A percentile compares a stretch with the other conserved stretches of the same genome.
Evolutionary conservation across 805 yeast species (phyloP).

Genomic region (Cephaloascus fragrans): DNA sequence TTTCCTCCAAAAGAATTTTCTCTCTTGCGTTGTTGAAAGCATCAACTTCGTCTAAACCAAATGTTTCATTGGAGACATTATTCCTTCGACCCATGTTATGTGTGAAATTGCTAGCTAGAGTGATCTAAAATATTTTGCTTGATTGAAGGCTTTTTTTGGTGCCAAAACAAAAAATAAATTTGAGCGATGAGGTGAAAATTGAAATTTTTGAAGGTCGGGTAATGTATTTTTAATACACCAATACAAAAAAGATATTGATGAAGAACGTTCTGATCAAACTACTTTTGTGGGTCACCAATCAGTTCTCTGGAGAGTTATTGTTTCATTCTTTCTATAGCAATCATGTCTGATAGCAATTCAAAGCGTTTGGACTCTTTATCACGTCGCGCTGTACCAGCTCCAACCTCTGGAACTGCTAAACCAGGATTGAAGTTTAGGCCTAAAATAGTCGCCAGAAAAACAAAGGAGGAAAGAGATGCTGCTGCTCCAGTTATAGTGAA

Average conservation of each 20-base stretch:
- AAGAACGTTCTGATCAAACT: too few relatives aligned
- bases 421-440: slow-evolving; percentile 73
- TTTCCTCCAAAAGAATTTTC: slow-evolving; percentile 43
- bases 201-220: neutral
- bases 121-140: too few relatives aligned
- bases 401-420: slow-evolving; percentile 18
- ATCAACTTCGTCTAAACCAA: slow-evolving; percentile 60
- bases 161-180: too few relatives aligned
- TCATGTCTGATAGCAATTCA: neutral
- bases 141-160: too few relatives aligned
- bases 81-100: slow-evolving; percentile 12
- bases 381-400: slow-evolving; percentile 4
- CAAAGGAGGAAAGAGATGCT: slow-evolving; percentile 77
- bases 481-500: slow-evolving; percentile 51
- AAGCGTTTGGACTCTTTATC: slow-evolving; percentile 4
- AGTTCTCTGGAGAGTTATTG: neutral
- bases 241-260: too few relatives aligned
- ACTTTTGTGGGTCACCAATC: too few relatives aligned
- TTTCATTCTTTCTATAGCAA: too few relatives aligned
- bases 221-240: too few relatives aligned
- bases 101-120: too few relatives aligned
- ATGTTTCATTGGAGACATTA: slow-evolving; percentile 3
- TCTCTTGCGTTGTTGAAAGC: slow-evolving; percentile 54
- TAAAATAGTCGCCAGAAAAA: slow-evolving; percentile 74
- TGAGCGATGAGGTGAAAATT: neutral